A percentile compares a stretch with the other conserved stretches of the same genome.
Conservation (phyloP, 1,139 yeast species). For the Diutina ranongensis region DNA sequence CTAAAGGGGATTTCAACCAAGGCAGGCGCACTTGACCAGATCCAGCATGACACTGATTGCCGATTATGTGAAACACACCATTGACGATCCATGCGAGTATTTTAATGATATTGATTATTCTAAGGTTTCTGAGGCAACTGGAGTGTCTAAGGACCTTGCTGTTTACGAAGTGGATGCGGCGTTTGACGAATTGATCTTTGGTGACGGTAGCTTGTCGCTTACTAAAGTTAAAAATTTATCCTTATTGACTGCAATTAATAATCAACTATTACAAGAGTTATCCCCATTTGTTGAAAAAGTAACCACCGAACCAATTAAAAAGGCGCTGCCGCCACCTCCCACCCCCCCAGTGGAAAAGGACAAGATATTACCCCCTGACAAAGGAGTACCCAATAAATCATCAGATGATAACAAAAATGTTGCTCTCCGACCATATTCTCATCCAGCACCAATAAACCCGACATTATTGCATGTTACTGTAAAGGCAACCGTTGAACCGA, state of each 20-base stretch:
- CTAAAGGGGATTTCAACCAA: no score
- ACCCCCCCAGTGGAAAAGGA: no score
- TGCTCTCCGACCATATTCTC: not conserved
- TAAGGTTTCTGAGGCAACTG: not conserved
- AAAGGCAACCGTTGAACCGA: constrained; percentile 4
- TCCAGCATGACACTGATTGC: not conserved
- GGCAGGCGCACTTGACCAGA: no score
- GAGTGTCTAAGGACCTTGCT: not conserved
- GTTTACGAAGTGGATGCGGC: not conserved
- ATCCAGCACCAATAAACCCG: not conserved
- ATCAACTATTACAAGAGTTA: not conserved
- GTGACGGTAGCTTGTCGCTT: not conserved
- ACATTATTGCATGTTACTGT: constrained; percentile 2
- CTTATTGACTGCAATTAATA: not conserved
- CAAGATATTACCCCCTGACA: no score
- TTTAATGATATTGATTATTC: not conserved
- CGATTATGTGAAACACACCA: not conserved
- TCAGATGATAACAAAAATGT: not conserved
- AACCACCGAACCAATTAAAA: not conserved
- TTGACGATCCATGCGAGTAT: not conserved
- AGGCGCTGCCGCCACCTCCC: not conserved
- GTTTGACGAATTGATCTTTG: not conserved
- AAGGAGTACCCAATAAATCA: not conserved
- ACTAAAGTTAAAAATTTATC: not conserved
- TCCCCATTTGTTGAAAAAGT: no score